A percentile compares a stretch with the other conserved stretches of the same genome.
phyloP scores from a whole-genome alignment of 495 filamentous ascomycete genomes.

The Acidiella bohemica region DNA sequence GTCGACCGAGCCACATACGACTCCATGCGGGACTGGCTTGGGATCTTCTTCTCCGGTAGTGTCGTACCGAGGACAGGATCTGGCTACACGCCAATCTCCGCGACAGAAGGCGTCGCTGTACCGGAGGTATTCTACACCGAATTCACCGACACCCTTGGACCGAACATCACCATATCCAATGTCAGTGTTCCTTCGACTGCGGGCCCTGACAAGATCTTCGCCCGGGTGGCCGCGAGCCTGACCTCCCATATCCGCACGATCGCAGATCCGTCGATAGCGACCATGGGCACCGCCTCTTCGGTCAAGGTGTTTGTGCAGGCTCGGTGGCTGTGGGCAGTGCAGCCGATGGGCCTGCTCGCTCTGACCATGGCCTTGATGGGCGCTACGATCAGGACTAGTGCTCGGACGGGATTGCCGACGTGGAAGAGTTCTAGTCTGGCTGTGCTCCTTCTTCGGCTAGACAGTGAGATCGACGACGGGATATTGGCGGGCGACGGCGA shows the following conservation, averaged over 20 bases:
- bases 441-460: conserved; percentile 1
- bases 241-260: conserved; percentile 1
- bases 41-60: not conserved
- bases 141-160: not conserved
- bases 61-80: not conserved
- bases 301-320: conserved; percentile 1
- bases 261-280: not conserved
- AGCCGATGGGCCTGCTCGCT: not conserved
- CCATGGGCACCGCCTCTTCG: not conserved
- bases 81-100: not conserved
- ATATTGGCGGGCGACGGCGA: no score
- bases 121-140: not conserved
- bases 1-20: conserved; percentile 1
- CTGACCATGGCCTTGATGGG: not conserved
- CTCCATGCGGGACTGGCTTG: not conserved
- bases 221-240: conserved; percentile 4
- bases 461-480: no score
- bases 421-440: conserved; percentile 8
- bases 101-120: not conserved
- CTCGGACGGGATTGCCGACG: not conserved
- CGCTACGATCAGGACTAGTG: not conserved
- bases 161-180: not conserved
- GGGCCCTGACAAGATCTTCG: not conserved
- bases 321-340: conserved; percentile 3
- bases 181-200: not conserved